Percentiles rank a stretch among this genome's conserved stretches.
Conservation (phyloP, 2,329 filamentous ascomycete genomes). For the Herpotrichia juniperi region DNA sequence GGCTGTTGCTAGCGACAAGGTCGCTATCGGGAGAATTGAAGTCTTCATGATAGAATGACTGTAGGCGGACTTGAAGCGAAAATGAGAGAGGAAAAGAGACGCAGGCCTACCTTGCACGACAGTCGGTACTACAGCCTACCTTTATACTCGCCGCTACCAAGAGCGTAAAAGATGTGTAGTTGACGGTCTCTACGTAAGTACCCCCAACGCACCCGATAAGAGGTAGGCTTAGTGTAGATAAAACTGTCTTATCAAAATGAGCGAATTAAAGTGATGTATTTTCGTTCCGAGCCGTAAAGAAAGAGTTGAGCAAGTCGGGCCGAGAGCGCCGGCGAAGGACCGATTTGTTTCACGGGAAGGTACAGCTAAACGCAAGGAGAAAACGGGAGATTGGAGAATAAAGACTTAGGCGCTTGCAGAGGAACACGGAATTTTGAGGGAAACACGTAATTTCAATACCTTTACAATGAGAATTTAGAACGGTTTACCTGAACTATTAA, state of each 20-base stretch:
- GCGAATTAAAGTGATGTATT: not conserved
- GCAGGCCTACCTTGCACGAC: not conserved
- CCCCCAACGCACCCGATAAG: not conserved
- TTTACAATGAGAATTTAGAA: no score
- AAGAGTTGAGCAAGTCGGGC: not conserved
- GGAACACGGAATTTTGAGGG: no score
- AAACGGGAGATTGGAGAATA: no score
- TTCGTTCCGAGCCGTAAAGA: not conserved
- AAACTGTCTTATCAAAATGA: not conserved
- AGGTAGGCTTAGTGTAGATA: not conserved
- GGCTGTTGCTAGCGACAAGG: not conserved
- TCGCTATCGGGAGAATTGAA: not conserved
- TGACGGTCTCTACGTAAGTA: not conserved
- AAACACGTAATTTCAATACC: no score
- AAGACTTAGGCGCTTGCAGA: no score
- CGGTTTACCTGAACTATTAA: no score
- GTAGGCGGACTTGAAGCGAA: not conserved
- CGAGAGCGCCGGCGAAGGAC: not conserved
- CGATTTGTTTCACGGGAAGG: no score
- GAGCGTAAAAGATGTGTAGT: not conserved
- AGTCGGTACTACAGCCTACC: not conserved
- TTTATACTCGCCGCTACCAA: not conserved
- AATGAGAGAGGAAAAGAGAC: not conserved
- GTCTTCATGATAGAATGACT: not conserved
- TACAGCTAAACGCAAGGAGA: no score